Percentiles rank a stretch among this genome's conserved stretches.
Evolutionary conservation across 768 basidiomycete genomes (phyloP).

Genomic region (Gyrodon lividus): DNA sequence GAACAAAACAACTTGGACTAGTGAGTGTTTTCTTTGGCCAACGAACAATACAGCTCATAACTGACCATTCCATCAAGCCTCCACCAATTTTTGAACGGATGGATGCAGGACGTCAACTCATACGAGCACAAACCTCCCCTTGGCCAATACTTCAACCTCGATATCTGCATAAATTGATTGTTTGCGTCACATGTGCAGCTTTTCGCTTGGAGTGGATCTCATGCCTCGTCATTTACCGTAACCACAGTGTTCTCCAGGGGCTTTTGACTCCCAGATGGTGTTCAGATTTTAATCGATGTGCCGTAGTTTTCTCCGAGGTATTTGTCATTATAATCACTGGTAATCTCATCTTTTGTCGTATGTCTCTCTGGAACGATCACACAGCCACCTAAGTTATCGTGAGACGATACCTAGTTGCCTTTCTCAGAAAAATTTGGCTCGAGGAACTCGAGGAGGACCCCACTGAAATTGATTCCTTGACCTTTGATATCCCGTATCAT

Average conservation of each 20-base stretch:
- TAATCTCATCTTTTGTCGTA: too few relatives aligned
- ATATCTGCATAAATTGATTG: constrained; percentile 27
- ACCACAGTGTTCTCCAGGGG: background rate
- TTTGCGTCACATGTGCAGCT: background rate
- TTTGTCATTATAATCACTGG: too few relatives aligned
- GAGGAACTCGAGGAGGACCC: too few relatives aligned
- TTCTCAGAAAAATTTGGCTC: constrained; percentile 11
- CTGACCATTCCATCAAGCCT: constrained; percentile 42
- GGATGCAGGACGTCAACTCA: constrained; percentile 59
- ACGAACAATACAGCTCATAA: background rate
- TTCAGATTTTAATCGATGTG: background rate
- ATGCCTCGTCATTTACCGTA: background rate
- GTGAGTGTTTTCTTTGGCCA: constrained; percentile 40
- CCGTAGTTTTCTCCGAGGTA: too few relatives aligned
- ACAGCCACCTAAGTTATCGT: constrained; percentile 30
- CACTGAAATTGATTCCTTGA: constrained; percentile 2
- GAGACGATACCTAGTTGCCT: constrained; percentile 20
- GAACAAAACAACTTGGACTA: constrained; percentile 90
- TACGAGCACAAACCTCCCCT: constrained; percentile 43
- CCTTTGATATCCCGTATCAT: background rate
- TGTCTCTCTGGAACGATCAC: background rate
- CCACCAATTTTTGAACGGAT: constrained; percentile 71
- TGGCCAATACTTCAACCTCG: constrained; percentile 70
- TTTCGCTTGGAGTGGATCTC: background rate
- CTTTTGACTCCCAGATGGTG: background rate